A percentile compares a stretch with the other conserved stretches of the same genome.
Evolutionary conservation across 2,329 filamentous ascomycete species (phyloP).

Genomic region (Aspergillus glaucus): DNA sequence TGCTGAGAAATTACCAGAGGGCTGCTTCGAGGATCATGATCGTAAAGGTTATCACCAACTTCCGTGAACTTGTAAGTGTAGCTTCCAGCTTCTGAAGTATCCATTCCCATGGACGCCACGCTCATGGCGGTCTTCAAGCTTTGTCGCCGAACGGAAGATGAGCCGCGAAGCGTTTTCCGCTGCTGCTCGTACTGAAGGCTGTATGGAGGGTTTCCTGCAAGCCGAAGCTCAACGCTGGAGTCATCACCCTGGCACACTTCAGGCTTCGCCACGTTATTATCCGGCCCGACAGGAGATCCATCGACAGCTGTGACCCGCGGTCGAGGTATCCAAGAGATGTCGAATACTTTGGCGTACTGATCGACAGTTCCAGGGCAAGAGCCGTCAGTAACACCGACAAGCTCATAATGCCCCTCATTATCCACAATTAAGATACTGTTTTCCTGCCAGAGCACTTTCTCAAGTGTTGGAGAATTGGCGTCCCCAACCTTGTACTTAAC

Average conservation of each 20-base stretch:
- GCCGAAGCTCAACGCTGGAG: slow-evolving; percentile 73
- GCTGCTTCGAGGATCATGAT: slow-evolving; percentile 60
- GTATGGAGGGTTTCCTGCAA: slow-evolving; percentile 77
- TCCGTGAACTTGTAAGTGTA: slow-evolving; percentile 83
- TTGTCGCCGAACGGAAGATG: slow-evolving; percentile 59
- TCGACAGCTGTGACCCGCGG: slow-evolving; percentile 62
- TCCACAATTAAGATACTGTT: slow-evolving; percentile 66
- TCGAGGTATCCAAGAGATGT: slow-evolving; percentile 77
- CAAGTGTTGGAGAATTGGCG: slow-evolving; percentile 43
- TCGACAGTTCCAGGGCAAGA: slow-evolving; percentile 80
- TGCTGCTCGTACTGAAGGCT: slow-evolving; percentile 74
- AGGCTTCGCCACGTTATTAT: slow-evolving; percentile 60
- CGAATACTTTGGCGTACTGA: slow-evolving; percentile 63
- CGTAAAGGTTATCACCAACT: slow-evolving; percentile 80
- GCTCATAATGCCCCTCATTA: slow-evolving; percentile 68
- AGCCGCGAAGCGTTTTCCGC: slow-evolving; percentile 62
- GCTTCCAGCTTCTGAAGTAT: slow-evolving; percentile 72
- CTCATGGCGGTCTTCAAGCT: slow-evolving; percentile 70
- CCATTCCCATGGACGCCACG: slow-evolving; percentile 73
- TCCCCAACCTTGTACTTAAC: slow-evolving; percentile 68
- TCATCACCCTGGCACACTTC: slow-evolving; percentile 93
- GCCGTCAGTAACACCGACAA: slow-evolving; percentile 68
- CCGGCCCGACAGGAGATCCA: slow-evolving; percentile 42
- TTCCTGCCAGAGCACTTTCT: slow-evolving; percentile 45
- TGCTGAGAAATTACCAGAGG: slow-evolving; percentile 70